phyloP scores from a whole-genome alignment of 768 basidiomycete species.

The Suillus occidentalis region DNA sequence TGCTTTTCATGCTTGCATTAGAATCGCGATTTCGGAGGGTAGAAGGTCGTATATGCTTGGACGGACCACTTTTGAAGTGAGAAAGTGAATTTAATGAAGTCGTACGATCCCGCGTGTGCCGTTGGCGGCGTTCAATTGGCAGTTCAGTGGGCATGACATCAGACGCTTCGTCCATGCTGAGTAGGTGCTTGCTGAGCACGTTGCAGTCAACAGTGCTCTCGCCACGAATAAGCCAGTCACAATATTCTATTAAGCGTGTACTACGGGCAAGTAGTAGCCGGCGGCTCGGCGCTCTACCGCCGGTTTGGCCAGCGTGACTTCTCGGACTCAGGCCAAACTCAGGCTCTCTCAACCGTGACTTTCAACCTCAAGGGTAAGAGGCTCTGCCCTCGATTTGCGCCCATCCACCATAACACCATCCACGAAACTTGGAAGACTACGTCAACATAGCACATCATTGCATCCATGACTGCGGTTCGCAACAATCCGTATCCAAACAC shows the following conservation, averaged over 20 bases:
- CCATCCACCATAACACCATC: neutral
- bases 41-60: constrained; percentile 10
- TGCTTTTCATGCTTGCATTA: constrained; percentile 13
- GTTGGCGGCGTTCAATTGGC: constrained; percentile 1
- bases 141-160: neutral
- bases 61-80: constrained; percentile 4
- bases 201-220: neutral
- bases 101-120: constrained; percentile 12
- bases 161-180: constrained; percentile 4
- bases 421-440: neutral
- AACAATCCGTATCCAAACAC: neutral
- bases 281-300: neutral
- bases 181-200: neutral
- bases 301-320: neutral
- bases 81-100: constrained; percentile 18
- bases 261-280: neutral
- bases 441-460: neutral
- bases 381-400: neutral
- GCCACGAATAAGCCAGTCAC: neutral
- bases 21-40: constrained; percentile 20
- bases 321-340: too few relatives aligned
- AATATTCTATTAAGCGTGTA: neutral
- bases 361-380: too few relatives aligned
- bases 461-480: neutral
- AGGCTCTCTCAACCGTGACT: too few relatives aligned